Conservation (phyloP, 257 asterid species). For the Salvia splendens region DNA sequence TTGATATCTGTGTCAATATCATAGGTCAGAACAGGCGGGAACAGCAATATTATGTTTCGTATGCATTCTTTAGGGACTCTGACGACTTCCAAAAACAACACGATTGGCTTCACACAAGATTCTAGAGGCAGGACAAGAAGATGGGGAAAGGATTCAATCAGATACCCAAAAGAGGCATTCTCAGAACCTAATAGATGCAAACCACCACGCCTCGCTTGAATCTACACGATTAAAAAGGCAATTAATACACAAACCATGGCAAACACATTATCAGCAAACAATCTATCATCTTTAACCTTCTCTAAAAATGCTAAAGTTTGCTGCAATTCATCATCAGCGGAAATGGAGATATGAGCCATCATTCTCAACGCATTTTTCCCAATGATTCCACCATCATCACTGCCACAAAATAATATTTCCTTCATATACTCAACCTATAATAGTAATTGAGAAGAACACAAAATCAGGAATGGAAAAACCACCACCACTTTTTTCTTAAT, state of each 20-base stretch:
- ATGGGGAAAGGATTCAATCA: constrained; percentile 87
- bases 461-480: constrained; percentile 27
- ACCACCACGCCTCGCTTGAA: constrained; percentile 98
- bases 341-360: constrained; percentile 77
- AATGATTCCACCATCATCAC: constrained; percentile 49
- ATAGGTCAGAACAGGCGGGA: constrained; percentile 71
- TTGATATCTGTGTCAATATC: constrained; percentile 66
- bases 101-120: constrained; percentile 56
- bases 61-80: constrained; percentile 63
- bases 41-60: constrained; percentile 56
- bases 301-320: constrained; percentile 89
- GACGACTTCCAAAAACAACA: constrained; percentile 58
- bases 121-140: constrained; percentile 62
- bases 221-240: constrained; percentile 37
- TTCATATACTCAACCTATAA: constrained; percentile 83
- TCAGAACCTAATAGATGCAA: constrained; percentile 60
- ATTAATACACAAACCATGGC: constrained; percentile 9
- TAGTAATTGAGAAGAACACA: constrained; percentile 22
- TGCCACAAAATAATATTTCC: constrained; percentile 74
- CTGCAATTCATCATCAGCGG: constrained; percentile 86
- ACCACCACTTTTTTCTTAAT: background rate
- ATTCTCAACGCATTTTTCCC: constrained; percentile 75
- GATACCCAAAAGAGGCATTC: constrained; percentile 63
- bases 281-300: constrained; percentile 52
- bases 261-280: constrained; percentile 16